Evolutionary conservation across 2,329 filamentous ascomycete species (phyloP), one percentile per base, ranked within the genome.

Genomic region (Arthrinium puccinioides): DNA sequence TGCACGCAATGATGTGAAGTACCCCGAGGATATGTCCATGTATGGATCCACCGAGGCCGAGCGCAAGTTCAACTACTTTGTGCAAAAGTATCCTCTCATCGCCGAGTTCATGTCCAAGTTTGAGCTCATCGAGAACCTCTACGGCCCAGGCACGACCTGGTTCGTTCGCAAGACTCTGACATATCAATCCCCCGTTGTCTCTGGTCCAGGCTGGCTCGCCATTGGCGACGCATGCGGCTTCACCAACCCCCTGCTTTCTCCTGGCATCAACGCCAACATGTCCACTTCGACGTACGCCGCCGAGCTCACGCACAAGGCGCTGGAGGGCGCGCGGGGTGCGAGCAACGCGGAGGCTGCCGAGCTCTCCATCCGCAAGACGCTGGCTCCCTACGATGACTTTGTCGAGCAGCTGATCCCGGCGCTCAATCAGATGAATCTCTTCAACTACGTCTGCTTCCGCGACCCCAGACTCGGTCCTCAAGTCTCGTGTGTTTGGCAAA

Each of bases 391-490:
- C 28, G 40, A 51, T 19, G 26, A 24, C 2, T 51, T 48, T 27
- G 45, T 38, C 27, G 39, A 39, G 23, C 35, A 40, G 11, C 36
- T 47, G 4, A 34, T 47, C 25, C 41, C 41, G 1, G 43, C 44
- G 19, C 36, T 49, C 6, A 39, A 52, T 27, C 44, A 42, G 11
- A 50, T 52, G 47, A 51, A 52, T 28, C 31, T 44, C 4, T 51
- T 52, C 33, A 47, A 51, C 20, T 51, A 52, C 21, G 21, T 45
- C 10, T 45, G 41, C 16, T 48, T 52, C 38, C 44, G 47, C 10
- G 41, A 42, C 15, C 48, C 48, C 3, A 26, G 35, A 7, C 39
- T 45, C 7, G 48, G 47, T 5, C 45, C 47, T 9, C 16, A 45
- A 3, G 49, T 47, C 9, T 43, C 48, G 6, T 11, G 18, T 14